A percentile compares a stretch with the other conserved stretches of the same genome.
Conservation (phyloP, 768 basidiomycete species). For the Galerina sulciceps region DNA sequence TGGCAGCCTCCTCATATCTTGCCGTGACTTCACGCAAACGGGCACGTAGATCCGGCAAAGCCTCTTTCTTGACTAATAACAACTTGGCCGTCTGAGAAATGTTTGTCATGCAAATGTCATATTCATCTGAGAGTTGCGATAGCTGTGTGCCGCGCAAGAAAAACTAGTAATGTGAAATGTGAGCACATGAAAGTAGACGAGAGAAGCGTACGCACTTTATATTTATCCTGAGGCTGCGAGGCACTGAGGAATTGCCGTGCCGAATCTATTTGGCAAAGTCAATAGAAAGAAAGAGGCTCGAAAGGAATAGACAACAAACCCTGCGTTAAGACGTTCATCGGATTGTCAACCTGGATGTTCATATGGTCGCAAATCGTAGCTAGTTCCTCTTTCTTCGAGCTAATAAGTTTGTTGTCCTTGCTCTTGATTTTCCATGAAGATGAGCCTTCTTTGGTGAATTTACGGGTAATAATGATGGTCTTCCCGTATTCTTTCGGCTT, state of each 20-base stretch:
- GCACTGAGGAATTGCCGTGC: slow-evolving; percentile 86
- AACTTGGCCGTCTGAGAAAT: slow-evolving; percentile 70
- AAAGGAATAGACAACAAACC: slow-evolving; percentile 38
- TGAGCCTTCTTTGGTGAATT: slow-evolving; percentile 75
- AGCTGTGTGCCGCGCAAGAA: slow-evolving; percentile 95
- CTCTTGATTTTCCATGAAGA: slow-evolving; percentile 85
- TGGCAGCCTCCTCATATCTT: slow-evolving; percentile 74
- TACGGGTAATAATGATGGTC: slow-evolving; percentile 82
- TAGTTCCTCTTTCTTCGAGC: slow-evolving; percentile 82
- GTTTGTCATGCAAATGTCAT: slow-evolving; percentile 75
- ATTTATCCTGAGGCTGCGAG: slow-evolving; percentile 83
- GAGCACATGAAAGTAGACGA: neutral
- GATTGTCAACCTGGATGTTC: slow-evolving; percentile 97
- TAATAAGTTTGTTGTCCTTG: slow-evolving; percentile 66
- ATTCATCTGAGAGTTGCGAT: slow-evolving; percentile 85
- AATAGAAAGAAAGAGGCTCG: neutral
- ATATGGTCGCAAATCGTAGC: slow-evolving; percentile 91
- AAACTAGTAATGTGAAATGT: slow-evolving; percentile 55
- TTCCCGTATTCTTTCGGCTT: slow-evolving; percentile 85
- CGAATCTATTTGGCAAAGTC: slow-evolving; percentile 44
- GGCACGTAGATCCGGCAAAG: slow-evolving; percentile 74
- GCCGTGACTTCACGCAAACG: slow-evolving; percentile 58
- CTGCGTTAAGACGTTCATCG: slow-evolving; percentile 93
- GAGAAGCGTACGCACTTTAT: slow-evolving; percentile 60
- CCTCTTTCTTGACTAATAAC: slow-evolving; percentile 72